Base-by-base conservation (phyloP, 2,329 filamentous ascomycete genomes). In the Cordyceps cateniannulata region DNA sequence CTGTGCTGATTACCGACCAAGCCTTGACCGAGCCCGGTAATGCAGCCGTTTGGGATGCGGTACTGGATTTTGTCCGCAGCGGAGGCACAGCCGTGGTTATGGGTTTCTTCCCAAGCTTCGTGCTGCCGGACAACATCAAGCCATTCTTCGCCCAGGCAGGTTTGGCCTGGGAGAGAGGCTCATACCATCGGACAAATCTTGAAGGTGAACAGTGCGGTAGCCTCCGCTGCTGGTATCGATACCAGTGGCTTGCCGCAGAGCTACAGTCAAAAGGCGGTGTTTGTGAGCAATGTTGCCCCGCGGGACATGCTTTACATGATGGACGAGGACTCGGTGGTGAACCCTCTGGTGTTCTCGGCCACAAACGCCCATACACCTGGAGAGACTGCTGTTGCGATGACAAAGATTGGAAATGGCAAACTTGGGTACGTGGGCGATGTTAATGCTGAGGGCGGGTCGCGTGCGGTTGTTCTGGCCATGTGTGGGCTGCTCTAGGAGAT, bases 341-440 rank as follows among this genome's bases (percentile, higher is more conserved):
- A 29, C 24, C 29, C 47, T n/a, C 25, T 1, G 3, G 47, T 49
- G 16, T 29, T 49, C 9, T 5, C 47, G 10, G 8, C 25, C n/a
- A 14, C 6, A 29, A 49, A 16, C 25, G 47, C 47, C n/a, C n/a
- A n/a, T n/a, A n/a, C n/a, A n/a, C n/a, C n/a, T n/a, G n/a, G n/a
- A n/a, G 65, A 69, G 58, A 62, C 65, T 5, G 62, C 69, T 24
- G 63, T 69, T 18, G 64, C 63, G 49, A 63, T 71, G 38, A 64
- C 66, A 5, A 59, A 62, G n/a, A 66, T 70, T 56, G 70, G 69
- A 22, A 50, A 65, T 27, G 70, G 70, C 40, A 68, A 61, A 35
- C 61, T 71, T 20, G 67, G 69, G 18, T 72, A 68, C 58, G 57
- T 71, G 35, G 71, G 69, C 44, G 70, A 72, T 53, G 65, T 69